Percentiles rank a stretch among this genome's conserved stretches.
These are phyloP conservation scores for Rubus idaeus DNA, from an alignment of 306 rosid genomes.

Conservation along the genomic window DNA sequence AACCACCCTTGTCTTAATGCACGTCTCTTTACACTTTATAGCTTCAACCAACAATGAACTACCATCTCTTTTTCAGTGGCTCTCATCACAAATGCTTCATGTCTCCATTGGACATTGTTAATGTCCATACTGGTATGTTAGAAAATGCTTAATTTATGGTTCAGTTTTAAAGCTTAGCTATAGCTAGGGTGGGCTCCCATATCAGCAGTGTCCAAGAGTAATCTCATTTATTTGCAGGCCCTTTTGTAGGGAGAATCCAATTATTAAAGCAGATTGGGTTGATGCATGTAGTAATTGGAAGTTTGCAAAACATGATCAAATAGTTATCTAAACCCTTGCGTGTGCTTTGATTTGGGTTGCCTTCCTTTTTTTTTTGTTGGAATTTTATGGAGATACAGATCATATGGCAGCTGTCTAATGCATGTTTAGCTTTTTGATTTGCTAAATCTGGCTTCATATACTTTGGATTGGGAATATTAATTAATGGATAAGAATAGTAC, in stretches of 20 bases:
- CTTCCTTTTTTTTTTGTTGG: constrained; percentile 8
- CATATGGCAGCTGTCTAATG: constrained; percentile 23
- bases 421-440: constrained; percentile 19
- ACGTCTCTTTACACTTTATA: constrained; percentile 28
- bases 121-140: constrained; percentile 29
- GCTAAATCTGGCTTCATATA: constrained; percentile 18
- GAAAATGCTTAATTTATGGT: constrained; percentile 19
- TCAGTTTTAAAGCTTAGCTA: constrained; percentile 4
- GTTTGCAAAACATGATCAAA: not conserved
- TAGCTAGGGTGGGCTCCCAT: not conserved
- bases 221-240: not conserved
- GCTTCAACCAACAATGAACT: constrained; percentile 36
- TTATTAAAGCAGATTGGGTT: constrained; percentile 16
- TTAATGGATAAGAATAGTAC: not conserved
- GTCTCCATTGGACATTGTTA: constrained; percentile 26
- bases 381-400: not conserved
- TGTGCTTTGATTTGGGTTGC: constrained; percentile 4
- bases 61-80: constrained; percentile 30
- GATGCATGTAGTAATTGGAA: constrained; percentile 8
- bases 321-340: not conserved
- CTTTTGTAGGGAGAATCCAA: constrained; percentile 17
- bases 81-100: constrained; percentile 13
- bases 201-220: not conserved
- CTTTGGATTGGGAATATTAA: constrained; percentile 22
- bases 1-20: constrained; percentile 15